These are phyloP conservation scores for Globisporangium irregulare DNA, from an alignment of 352 stramenopile species.

Conservation along the genomic window DNA sequence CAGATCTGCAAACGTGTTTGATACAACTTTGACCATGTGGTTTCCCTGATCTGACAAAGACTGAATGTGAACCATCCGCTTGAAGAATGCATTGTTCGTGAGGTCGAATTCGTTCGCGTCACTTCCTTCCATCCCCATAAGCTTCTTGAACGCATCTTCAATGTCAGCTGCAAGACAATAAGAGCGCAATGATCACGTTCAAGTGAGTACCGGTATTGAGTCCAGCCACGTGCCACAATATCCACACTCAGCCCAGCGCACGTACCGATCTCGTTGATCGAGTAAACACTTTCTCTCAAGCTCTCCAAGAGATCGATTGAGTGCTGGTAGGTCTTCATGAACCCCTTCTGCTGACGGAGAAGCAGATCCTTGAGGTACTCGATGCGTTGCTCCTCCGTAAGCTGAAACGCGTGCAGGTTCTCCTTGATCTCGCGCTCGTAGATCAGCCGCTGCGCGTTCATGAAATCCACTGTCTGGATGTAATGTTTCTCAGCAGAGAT, in stretches of 20 bases:
- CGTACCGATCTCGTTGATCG: constrained; percentile 72
- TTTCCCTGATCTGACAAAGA: constrained; percentile 64
- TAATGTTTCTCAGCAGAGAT: constrained; percentile 70
- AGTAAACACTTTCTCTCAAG: constrained; percentile 45
- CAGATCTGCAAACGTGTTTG: constrained; percentile 48
- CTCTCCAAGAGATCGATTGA: constrained; percentile 42
- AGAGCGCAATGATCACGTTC: neutral
- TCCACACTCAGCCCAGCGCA: neutral
- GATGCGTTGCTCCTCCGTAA: constrained; percentile 81
- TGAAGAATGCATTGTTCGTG: constrained; percentile 56
- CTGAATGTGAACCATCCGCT: constrained; percentile 67
- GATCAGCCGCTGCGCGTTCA: constrained; percentile 61
- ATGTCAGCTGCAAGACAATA: constrained; percentile 49
- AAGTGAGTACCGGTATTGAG: neutral
- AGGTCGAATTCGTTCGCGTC: constrained; percentile 48
- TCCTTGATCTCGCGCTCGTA: constrained; percentile 73
- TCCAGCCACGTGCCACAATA: neutral
- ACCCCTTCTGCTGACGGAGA: constrained; percentile 58
- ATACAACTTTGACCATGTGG: constrained; percentile 51
- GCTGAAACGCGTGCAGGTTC: constrained; percentile 75
- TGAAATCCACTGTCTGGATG: constrained; percentile 57
- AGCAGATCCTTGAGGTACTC: constrained; percentile 80
- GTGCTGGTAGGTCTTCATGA: constrained; percentile 43
- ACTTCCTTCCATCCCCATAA: constrained; percentile 39
- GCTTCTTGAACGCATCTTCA: constrained; percentile 63